Evolutionary conservation across 345 rosid species (phyloP).

Genomic region (Jatropha curcas): DNA sequence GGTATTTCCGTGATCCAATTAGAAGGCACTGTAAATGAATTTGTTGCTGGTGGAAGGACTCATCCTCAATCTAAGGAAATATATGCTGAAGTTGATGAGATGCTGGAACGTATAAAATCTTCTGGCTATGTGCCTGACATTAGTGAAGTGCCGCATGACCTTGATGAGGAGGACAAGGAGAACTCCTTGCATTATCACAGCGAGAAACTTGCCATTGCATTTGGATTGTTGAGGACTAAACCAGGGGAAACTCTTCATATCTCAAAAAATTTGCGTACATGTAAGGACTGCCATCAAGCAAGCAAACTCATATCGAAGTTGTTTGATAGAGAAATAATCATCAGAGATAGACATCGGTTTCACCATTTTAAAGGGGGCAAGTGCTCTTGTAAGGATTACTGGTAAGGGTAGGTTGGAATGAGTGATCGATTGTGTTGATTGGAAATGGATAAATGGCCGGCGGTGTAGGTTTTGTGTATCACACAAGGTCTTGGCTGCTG

Average conservation of each 20-base stretch:
- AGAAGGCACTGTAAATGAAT: slow-evolving; percentile 34
- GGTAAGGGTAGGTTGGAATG: slow-evolving; percentile 6
- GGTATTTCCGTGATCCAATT: slow-evolving; percentile 43
- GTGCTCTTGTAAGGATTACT: slow-evolving; percentile 44
- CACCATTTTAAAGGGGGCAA: slow-evolving; percentile 35
- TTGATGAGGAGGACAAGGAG: slow-evolving; percentile 37
- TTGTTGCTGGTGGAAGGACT: slow-evolving; percentile 34
- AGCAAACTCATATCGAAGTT: slow-evolving; percentile 41
- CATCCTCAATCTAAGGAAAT: slow-evolving; percentile 36
- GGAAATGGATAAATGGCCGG: too few species aligned
- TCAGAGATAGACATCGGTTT: slow-evolving; percentile 40
- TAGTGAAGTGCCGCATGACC: slow-evolving; percentile 29
- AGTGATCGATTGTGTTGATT: too few species aligned
- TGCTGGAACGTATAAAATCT: slow-evolving; percentile 33
- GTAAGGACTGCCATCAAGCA: slow-evolving; percentile 42
- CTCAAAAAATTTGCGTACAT: slow-evolving; percentile 32
- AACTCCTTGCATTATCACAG: slow-evolving; percentile 32
- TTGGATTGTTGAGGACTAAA: slow-evolving; percentile 36
- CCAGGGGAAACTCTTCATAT: slow-evolving; percentile 32
- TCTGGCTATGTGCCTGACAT: slow-evolving; percentile 34
- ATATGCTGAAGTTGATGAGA: slow-evolving; percentile 37
- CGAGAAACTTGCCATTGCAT: slow-evolving; percentile 50
- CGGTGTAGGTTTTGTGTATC: too few species aligned
- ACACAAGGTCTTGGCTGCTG: too few species aligned
- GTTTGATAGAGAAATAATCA: slow-evolving; percentile 33